Base-by-base conservation (phyloP, 2,329 filamentous ascomycete species). In the Xenoacremonium recifei region DNA sequence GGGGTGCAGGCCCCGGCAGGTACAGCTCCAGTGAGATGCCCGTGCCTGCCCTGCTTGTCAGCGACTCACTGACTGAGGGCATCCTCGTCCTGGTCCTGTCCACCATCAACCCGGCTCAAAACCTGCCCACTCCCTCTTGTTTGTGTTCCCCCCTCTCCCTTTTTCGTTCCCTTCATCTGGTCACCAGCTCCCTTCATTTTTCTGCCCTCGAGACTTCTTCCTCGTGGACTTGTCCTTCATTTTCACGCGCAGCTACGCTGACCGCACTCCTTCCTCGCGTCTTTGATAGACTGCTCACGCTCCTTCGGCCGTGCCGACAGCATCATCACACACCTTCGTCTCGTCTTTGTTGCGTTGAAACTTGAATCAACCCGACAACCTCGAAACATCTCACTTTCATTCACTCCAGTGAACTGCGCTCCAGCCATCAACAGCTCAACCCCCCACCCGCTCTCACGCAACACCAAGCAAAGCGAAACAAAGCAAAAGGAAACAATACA, bases 201-300 rank as follows among this genome's bases (percentile, higher is more conserved):
- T 48, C 52, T 49, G 44, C 49, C 54, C 49, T 57, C 51, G 55
- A 48, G 40, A 44, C 27, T 34, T 21, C 15, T 34, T 11, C 27
- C 18, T 39, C 18, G 27, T 58, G 44, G 48, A 27, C 50, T 48
- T 48, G 51, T 47, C 55, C 44, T 57, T 58, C 51, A 35, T 57
- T 59, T 55, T 62, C 49, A n/a, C 50, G 49, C 54, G 43, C 51
- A 59, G 51, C 55, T 51, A 58, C 57, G 55, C 63, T 59, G 50
- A 57, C 47, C 51, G 55, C 67, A 65, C 63, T 68, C 61, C 62
- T 55, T 62, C 47, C 49, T 66, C 44, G 70, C 65, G 68, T 76
- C 73, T 76, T 77, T 75, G 73, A 77, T 55, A 77, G 73, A 75
- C 66, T 48, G 65, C 44, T 45, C 54, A 51, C 60, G 48, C 60